Conservation (phyloP, 1,139 yeast species). For the Candida sp. region DNA sequence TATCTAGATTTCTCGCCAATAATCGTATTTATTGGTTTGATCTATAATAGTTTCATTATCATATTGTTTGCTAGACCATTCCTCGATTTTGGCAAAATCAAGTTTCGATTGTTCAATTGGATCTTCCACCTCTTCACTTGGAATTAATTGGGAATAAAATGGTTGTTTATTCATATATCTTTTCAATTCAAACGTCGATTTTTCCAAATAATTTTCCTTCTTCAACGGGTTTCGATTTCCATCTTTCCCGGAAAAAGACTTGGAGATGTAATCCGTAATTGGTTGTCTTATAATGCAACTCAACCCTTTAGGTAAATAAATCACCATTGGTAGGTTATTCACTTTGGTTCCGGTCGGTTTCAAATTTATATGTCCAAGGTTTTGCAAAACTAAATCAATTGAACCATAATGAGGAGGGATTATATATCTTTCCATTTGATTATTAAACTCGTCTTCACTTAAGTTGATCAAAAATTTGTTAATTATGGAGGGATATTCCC, state of each 20-base stretch:
- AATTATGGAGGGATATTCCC: constrained; percentile 15
- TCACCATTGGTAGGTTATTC: constrained; percentile 25
- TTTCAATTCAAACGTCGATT: constrained; percentile 25
- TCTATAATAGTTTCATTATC: constrained; percentile 8
- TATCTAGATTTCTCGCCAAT: constrained; percentile 12
- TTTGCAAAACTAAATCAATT: constrained; percentile 65
- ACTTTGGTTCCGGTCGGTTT: constrained; percentile 55
- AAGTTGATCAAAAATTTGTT: constrained; percentile 25
- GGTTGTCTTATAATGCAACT: constrained; percentile 35
- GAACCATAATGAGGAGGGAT: constrained; percentile 71
- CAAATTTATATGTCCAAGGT: constrained; percentile 64
- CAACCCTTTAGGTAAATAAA: constrained; percentile 30
- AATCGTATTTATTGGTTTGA: constrained; percentile 12
- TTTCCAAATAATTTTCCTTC: constrained; percentile 24
- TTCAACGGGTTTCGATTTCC: constrained; percentile 30
- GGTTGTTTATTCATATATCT: constrained; percentile 20
- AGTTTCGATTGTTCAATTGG: not conserved
- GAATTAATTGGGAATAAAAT: constrained; percentile 22
- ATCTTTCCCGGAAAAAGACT: constrained; percentile 36
- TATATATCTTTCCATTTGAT: constrained; percentile 37
- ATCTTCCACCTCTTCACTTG: constrained; percentile 3
- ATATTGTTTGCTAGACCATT: constrained; percentile 9
- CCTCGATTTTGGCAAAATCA: constrained; percentile 6
- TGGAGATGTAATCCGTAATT: constrained; percentile 27
- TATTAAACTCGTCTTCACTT: constrained; percentile 22